Percentiles rank a stretch among this genome's conserved stretches.
Conservation (phyloP, 2,329 filamentous ascomycete genomes). For the Lasiodiplodia hormozganensis region DNA sequence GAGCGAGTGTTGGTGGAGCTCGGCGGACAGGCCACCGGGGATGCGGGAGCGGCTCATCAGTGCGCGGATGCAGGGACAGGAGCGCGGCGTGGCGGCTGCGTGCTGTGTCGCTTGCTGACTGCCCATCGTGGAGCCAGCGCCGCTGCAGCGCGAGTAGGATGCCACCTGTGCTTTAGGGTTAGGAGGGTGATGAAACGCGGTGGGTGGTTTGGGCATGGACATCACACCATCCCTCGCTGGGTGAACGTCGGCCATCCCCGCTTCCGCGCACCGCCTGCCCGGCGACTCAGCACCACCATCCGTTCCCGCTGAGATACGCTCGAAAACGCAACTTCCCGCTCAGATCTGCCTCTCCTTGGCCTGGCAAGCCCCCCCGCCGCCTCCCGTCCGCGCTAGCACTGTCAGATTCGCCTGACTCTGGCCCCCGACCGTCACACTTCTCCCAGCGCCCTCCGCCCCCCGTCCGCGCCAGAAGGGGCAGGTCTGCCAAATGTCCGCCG, state of each 20-base stretch:
- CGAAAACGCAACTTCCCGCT: neutral
- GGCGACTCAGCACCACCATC: slow-evolving; percentile 4
- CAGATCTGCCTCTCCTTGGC: slow-evolving; percentile 7
- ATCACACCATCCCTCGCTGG: neutral
- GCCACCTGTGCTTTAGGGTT: neutral
- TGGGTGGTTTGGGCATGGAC: neutral
- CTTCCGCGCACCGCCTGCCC: neutral
- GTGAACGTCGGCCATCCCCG: neutral
- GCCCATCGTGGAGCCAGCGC: slow-evolving; percentile 13
- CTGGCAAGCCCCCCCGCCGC: neutral
- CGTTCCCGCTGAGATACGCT: neutral
- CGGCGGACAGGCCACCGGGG: slow-evolving; percentile 8
- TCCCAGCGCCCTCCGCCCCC: neutral
- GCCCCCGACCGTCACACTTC: neutral
- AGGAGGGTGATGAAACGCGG: slow-evolving; percentile 15
- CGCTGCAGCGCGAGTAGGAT: neutral
- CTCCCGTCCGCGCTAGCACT: neutral
- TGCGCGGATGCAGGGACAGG: neutral
- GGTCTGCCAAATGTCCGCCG: neutral
- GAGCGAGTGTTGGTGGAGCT: slow-evolving; percentile 10
- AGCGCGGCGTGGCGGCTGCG: neutral
- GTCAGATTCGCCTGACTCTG: neutral
- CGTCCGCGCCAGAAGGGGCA: neutral
- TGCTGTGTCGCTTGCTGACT: neutral
- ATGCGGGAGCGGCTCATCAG: slow-evolving; percentile 17